Conservation (phyloP, 208 protist genomes). For the Leishmania tarentolae region DNA sequence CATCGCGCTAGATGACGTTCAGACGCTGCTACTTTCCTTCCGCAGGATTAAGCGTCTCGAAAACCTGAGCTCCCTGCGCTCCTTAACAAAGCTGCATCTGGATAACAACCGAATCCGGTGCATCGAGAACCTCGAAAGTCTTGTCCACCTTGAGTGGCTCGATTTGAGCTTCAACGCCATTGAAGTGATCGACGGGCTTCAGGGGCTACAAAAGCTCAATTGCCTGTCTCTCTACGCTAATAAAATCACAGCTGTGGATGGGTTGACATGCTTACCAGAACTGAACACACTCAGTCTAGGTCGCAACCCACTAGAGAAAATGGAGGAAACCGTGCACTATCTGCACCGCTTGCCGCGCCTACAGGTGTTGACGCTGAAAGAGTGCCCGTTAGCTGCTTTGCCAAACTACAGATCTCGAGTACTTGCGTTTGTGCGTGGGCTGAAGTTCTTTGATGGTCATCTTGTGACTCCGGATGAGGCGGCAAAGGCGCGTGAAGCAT, state of each 20-base stretch:
- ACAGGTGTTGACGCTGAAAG: conserved; percentile 87
- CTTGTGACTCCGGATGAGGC: conserved; percentile 51
- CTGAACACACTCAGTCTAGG: conserved; percentile 92
- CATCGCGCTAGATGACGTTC: conserved; percentile 61
- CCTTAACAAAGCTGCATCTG: conserved; percentile 92
- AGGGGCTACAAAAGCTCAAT: conserved; percentile 81
- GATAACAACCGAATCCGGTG: conserved; percentile 95
- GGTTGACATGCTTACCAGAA: conserved; percentile 68
- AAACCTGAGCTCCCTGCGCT: conserved; percentile 84
- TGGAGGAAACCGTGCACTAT: conserved; percentile 88
- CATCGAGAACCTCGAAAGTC: conserved; percentile 91
- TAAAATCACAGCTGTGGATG: conserved; percentile 70
- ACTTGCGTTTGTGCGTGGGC: conserved; percentile 71
- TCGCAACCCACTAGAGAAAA: conserved; percentile 88
- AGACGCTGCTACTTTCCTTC: conserved; percentile 75
- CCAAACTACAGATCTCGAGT: conserved; percentile 69
- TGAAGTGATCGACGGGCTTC: conserved; percentile 86
- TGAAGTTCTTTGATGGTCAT: conserved; percentile 73
- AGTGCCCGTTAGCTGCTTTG: conserved; percentile 55
- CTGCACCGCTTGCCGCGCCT: conserved; percentile 74
- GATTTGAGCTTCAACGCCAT: conserved; percentile 97
- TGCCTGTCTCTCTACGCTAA: conserved; percentile 92
- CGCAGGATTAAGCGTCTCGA: conserved; percentile 84
- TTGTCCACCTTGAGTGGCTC: conserved; percentile 82
- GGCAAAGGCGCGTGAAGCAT: conserved; percentile 63